Conservation (phyloP, 208 protist genomes). For the Crithidia thermophila region DNA sequence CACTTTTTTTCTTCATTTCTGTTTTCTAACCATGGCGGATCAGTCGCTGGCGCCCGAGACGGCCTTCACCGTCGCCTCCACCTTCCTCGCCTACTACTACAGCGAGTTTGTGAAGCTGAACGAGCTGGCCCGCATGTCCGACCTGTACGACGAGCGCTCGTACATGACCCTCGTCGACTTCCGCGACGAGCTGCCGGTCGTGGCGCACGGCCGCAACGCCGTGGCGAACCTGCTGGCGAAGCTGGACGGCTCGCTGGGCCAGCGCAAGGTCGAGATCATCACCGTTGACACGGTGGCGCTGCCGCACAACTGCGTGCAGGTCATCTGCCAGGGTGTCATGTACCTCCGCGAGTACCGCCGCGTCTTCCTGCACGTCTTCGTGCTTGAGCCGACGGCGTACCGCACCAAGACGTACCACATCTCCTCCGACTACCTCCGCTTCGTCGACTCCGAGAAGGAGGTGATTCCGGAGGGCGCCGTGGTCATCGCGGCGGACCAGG, state of each 20-base stretch:
- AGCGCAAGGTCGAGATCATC: slow-evolving; percentile 82
- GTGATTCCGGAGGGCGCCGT: slow-evolving; percentile 64
- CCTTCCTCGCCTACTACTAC: slow-evolving; percentile 85
- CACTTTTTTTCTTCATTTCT: slow-evolving; percentile 12
- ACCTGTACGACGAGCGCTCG: slow-evolving; percentile 75
- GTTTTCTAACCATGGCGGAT: slow-evolving; percentile 20
- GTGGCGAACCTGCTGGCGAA: slow-evolving; percentile 57
- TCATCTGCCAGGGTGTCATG: slow-evolving; percentile 77
- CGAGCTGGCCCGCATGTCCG: slow-evolving; percentile 45
- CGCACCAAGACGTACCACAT: slow-evolving; percentile 85
- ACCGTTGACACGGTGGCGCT: slow-evolving; percentile 75
- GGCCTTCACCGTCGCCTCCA: slow-evolving; percentile 56
- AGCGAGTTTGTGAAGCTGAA: slow-evolving; percentile 68
- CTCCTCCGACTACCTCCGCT: slow-evolving; percentile 80
- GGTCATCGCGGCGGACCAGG: slow-evolving; percentile 66
- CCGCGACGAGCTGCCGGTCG: slow-evolving; percentile 46
- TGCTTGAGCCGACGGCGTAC: slow-evolving; percentile 76
- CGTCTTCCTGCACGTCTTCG: slow-evolving; percentile 78
- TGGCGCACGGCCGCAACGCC: slow-evolving; percentile 50
- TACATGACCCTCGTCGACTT: slow-evolving; percentile 62
- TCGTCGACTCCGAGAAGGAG: slow-evolving; percentile 69
- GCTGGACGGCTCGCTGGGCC: slow-evolving; percentile 52
- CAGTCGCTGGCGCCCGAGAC: slow-evolving; percentile 44
- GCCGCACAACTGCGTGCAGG: slow-evolving; percentile 60
- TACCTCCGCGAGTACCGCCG: slow-evolving; percentile 60